Base-by-base conservation (phyloP, 495 filamentous ascomycete genomes). In the Penicillium taxi region DNA sequence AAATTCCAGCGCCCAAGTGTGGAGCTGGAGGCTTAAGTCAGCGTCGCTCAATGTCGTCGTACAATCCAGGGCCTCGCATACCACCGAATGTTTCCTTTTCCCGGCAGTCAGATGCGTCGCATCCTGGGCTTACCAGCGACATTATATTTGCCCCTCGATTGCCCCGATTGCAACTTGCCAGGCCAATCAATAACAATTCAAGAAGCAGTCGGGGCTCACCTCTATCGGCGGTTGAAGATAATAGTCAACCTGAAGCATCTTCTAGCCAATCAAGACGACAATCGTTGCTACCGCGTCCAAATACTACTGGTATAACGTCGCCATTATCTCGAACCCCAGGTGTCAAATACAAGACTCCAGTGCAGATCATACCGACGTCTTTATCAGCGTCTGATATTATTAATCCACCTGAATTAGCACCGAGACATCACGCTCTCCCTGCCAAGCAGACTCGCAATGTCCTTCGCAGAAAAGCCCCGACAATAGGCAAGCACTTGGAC, bases 391-490 rank as follows among this genome's bases (percentile, higher is more conserved):
- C 46, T 6, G 46, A 50, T 32, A 16, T 50, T 8, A 46, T 37
- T 8, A 48, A 12, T 4, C 33, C 41, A 15, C 39, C 50, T 12
- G 23, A 32, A 11, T 43, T 45, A 19, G 26, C 32, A 14, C 23
- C 38, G 11, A 40, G 23, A 14, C 21, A 39, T 14, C 48, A 45
- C 28, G 32, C 41, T 5, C 32, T 45, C 22, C 39, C 41, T 9
- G 37, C 27, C 15, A 50, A 57, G 40, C 58, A 59, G 32, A 42
- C 54, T 33, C 56, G 64, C 35, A 70, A 70, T 43, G 55, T 68
- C 30, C 48, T 70, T 25, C 58, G 66, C 38, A 59, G 66, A 37
- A 67, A 51, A 37, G 59, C 63, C 24, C 58, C 64, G 3, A 63
- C 58, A 37, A 67, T 67, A 45, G 64, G 59, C 18, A 58, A 55